Evolutionary conservation across 2,329 filamentous ascomycete genomes (phyloP), one percentile per base, ranked within the genome.

Genomic region (Aspergillus luchuensis): DNA sequence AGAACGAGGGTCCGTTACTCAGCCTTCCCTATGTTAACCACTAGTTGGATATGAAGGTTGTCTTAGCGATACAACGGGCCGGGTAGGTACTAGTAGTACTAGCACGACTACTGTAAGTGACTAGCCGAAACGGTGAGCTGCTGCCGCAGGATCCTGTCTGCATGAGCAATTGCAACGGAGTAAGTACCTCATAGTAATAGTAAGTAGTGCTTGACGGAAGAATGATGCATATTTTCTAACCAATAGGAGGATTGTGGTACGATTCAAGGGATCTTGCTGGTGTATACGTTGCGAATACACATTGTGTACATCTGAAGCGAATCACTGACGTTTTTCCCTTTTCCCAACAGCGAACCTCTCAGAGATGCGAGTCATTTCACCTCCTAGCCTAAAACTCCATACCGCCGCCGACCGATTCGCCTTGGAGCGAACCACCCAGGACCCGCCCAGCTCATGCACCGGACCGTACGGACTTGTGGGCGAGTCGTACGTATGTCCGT

Each of bases 361-460:
- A 23, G 52, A 54, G 28, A 66, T 67, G 66, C 63, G 58, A 67
- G 66, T 66, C 63, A 67, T 66, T 60, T 63, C 57, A 58, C 47
- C 49, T 43, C 51, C 50, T 56, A 23, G 41, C 10, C 41, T 23
- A 45, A 45, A 25, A 36, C 33, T 38, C 47, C 28, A 36, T 50
- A 36, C 45, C 47, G 33, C 50, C 52, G 39, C 50, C 50, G 47
- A 49, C 45, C n/a, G 60, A 60, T 43, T 62, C 43, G 52, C 47
- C 49, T 55, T 49, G 19, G 48, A 49, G 49, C 51, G 33, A 47
- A 39, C 58, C 57, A 41, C 57, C 33, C 51, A 17, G 47, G 55
- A 66, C 60, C 69, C 70, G 72, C 71, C 67, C 56, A 60, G 62
- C 64, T 71, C 65, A 71, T 66, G 65, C 69, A 69, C 69, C 66